phyloP scores from a whole-genome alignment of 257 asterid species.

The Solanum sitiens region DNA sequence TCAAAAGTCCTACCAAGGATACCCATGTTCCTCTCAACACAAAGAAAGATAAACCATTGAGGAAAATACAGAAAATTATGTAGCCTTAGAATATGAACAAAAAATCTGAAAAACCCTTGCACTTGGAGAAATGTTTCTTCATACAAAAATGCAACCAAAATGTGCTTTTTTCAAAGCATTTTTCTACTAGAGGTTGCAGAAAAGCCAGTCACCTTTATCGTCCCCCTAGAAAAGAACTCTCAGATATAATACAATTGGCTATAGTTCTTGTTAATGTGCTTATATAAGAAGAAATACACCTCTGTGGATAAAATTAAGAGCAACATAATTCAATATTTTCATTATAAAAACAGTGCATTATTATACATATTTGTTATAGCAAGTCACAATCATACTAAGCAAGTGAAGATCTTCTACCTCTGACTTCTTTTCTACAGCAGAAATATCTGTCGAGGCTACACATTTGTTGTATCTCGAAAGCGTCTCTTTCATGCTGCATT shows the following conservation, averaged over 20 bases:
- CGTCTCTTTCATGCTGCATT: conserved; percentile 52
- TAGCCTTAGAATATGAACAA: background rate
- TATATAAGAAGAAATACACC: background rate
- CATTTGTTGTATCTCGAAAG: conserved; percentile 40
- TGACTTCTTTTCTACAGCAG: conserved; percentile 23
- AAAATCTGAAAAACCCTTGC: background rate
- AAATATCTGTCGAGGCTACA: conserved; percentile 13
- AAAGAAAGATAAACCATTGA: background rate
- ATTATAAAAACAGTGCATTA: background rate
- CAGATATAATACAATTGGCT: background rate
- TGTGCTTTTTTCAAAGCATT: background rate
- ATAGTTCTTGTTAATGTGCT: background rate
- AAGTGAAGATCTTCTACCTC: conserved; percentile 26
- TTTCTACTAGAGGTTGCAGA: background rate
- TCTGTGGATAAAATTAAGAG: background rate
- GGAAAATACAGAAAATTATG: background rate
- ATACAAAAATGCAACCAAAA: background rate
- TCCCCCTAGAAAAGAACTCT: background rate
- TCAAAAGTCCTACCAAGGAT: background rate
- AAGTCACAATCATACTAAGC: background rate
- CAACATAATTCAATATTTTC: background rate
- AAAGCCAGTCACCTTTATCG: background rate
- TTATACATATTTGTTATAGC: background rate
- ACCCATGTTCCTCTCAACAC: background rate
- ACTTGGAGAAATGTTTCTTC: background rate